These are phyloP conservation scores for Diaporthe ampelina DNA, from an alignment of 2,329 filamentous ascomycete genomes.

Conservation along the genomic window DNA sequence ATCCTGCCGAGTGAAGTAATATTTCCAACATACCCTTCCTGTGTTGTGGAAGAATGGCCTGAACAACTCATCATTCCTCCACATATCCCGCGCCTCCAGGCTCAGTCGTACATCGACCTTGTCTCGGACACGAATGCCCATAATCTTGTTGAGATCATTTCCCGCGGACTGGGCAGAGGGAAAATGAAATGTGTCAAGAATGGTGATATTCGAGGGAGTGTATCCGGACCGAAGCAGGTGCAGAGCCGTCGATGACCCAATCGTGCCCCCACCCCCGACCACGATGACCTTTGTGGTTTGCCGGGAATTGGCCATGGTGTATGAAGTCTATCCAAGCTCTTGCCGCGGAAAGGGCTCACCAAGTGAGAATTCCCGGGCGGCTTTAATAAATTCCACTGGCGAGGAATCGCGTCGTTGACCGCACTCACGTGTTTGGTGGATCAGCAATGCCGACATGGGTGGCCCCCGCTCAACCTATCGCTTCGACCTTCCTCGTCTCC, in stretches of 20 bases:
- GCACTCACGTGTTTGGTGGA: slow-evolving; percentile 24
- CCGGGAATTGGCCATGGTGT: slow-evolving; percentile 45
- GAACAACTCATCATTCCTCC: slow-evolving; percentile 59
- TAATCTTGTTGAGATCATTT: slow-evolving; percentile 63
- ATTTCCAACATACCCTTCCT: slow-evolving; percentile 52
- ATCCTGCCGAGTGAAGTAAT: too few relatives aligned
- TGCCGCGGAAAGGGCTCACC: too few relatives aligned
- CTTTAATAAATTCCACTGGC: neutral
- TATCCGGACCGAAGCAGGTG: slow-evolving; percentile 60
- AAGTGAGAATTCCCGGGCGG: neutral
- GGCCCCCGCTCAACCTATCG: slow-evolving; percentile 10
- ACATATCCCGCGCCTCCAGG: slow-evolving; percentile 53
- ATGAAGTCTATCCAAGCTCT: neutral
- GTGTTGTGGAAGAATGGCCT: slow-evolving; percentile 60
- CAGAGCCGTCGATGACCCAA: slow-evolving; percentile 61
- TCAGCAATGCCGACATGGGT: neutral
- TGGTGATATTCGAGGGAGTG: slow-evolving; percentile 58
- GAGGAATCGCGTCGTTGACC: neutral
- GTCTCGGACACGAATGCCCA: slow-evolving; percentile 54
- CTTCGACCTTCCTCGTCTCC: slow-evolving; percentile 33
- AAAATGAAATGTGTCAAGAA: slow-evolving; percentile 61
- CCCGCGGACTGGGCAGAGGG: slow-evolving; percentile 62
- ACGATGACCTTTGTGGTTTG: slow-evolving; percentile 52
- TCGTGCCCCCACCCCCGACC: slow-evolving; percentile 63
- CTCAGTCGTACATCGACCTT: slow-evolving; percentile 50